These are phyloP conservation scores for Geotrichum cucujoidarum DNA, from an alignment of 1,139 yeast genomes.

Conservation along the genomic window DNA sequence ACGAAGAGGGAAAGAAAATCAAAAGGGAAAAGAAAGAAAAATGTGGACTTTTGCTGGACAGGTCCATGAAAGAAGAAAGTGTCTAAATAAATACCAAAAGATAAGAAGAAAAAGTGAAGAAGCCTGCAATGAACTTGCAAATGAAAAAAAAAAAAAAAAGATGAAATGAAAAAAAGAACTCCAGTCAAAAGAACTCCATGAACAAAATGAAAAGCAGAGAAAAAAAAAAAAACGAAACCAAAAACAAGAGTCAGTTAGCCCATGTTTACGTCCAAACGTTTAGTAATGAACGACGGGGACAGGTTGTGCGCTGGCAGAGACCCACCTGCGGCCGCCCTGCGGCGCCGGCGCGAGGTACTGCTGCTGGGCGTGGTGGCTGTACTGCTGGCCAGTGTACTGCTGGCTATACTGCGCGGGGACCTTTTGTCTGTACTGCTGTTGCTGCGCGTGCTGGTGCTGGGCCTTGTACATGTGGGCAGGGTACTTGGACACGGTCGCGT, in stretches of 20 bases:
- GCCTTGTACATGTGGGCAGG: neutral
- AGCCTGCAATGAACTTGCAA: neutral
- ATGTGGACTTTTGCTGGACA: too few species aligned
- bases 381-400: neutral
- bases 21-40: too few species aligned
- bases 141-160: neutral
- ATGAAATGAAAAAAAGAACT: neutral
- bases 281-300: too few species aligned
- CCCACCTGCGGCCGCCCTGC: neutral
- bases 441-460: neutral
- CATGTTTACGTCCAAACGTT: too few species aligned
- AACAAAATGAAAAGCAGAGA: neutral
- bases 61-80: too few species aligned
- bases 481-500: neutral
- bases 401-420: neutral
- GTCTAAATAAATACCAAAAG: neutral
- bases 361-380: neutral
- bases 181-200: neutral
- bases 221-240: neutral
- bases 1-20: too few species aligned
- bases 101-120: neutral
- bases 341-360: neutral
- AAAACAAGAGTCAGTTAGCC: too few species aligned
- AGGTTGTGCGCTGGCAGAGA: neutral
- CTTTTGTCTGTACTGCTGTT: neutral